Conservation (phyloP, 768 basidiomycete genomes). For the Cystofilobasidium capitatum region DNA sequence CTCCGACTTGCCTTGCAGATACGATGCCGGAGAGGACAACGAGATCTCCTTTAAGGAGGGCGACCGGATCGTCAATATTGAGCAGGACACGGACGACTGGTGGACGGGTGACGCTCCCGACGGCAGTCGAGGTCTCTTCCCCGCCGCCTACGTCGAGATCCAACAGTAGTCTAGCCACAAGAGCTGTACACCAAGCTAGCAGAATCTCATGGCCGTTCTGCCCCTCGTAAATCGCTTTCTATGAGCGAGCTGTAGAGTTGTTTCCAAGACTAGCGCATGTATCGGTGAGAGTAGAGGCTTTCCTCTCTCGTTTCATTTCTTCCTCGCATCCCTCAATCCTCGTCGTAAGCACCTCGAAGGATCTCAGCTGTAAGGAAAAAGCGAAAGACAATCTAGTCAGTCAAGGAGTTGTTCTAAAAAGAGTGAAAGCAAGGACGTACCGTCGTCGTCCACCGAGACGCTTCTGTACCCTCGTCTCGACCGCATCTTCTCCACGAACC, state of each 20-base stretch:
- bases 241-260: no score
- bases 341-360: constrained; percentile 21
- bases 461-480: constrained; percentile 62
- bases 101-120: constrained; percentile 54
- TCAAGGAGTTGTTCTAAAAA: background rate
- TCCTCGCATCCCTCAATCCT: constrained; percentile 7
- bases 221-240: no score
- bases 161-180: constrained; percentile 17
- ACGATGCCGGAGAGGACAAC: constrained; percentile 84
- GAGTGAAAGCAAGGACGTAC: background rate
- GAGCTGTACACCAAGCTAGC: no score
- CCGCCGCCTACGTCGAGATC: constrained; percentile 15
- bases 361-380: constrained; percentile 13
- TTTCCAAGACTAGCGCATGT: no score
- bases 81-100: constrained; percentile 76
- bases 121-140: constrained; percentile 37
- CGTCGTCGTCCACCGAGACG: constrained; percentile 75
- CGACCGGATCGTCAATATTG: constrained; percentile 66
- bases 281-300: no score
- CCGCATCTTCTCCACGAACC: constrained; percentile 41
- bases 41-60: constrained; percentile 78
- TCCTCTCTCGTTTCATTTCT: no score
- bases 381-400: background rate
- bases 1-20: constrained; percentile 45
- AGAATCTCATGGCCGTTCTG: no score